Conservation (phyloP, 1,139 yeast species). For the Protomyces arabidopsidicola region DNA sequence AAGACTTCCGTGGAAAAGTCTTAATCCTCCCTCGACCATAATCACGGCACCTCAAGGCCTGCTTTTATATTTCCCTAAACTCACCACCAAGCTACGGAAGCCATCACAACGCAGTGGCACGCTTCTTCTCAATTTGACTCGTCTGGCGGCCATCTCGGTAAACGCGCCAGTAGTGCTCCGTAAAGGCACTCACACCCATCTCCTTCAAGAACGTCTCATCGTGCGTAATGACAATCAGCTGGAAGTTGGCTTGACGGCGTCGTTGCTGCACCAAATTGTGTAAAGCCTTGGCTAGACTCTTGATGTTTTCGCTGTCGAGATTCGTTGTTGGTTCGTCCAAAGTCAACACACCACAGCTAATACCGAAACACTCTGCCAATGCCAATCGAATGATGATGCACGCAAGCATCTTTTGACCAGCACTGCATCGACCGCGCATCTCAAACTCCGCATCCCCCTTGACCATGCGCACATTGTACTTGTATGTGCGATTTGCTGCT, state of each 20-base stretch:
- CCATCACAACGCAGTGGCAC: conserved; percentile 1
- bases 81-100: background rate
- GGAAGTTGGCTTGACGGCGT: conserved; percentile 78
- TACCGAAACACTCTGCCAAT: conserved; percentile 91
- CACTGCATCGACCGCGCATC: conserved; percentile 97
- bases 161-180: conserved; percentile 84
- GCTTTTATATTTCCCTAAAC: no score
- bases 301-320: conserved; percentile 82
- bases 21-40: no score
- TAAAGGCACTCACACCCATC: conserved; percentile 77
- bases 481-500: conserved; percentile 68
- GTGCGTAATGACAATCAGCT: conserved; percentile 82
- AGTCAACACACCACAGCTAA: conserved; percentile 91
- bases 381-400: conserved; percentile 88
- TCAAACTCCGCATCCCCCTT: conserved; percentile 89
- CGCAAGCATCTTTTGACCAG: conserved; percentile 95
- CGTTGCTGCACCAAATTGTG: conserved; percentile 71
- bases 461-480: conserved; percentile 91
- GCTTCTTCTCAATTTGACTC: conserved; percentile 14
- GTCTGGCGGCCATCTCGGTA: conserved; percentile 58
- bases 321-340: conserved; percentile 98
- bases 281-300: conserved; percentile 77
- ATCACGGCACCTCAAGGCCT: no score
- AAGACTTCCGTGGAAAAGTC: no score
- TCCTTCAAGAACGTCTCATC: conserved; percentile 84